Conservation (phyloP, 441 rosid species). For the Dalechampia spathulata region DNA sequence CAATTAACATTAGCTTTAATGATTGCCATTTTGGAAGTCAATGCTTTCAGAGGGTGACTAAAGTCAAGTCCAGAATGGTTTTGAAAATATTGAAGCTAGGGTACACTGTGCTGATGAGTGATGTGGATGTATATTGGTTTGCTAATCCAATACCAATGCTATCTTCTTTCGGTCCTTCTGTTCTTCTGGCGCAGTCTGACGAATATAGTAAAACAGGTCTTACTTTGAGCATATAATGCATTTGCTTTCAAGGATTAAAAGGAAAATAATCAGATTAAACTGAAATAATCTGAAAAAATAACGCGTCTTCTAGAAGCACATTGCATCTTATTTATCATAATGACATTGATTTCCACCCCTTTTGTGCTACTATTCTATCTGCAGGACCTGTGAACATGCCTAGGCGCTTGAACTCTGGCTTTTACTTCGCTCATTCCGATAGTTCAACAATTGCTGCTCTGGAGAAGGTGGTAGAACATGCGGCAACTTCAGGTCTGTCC, state of each 20-base stretch:
- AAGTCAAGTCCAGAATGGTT: slow-evolving; percentile 88
- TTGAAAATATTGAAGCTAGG: slow-evolving; percentile 78
- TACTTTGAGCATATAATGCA: slow-evolving; percentile 6
- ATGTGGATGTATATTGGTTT: slow-evolving; percentile 91
- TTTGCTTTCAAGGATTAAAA: neutral
- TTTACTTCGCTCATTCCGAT: slow-evolving; percentile 71
- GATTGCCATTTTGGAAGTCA: slow-evolving; percentile 91
- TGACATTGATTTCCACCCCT: neutral
- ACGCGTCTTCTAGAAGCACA: no score
- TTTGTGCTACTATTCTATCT: slow-evolving; percentile 13
- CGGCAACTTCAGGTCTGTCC: slow-evolving; percentile 61
- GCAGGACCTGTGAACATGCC: slow-evolving; percentile 84
- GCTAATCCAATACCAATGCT: slow-evolving; percentile 65
- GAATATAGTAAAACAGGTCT: slow-evolving; percentile 75
- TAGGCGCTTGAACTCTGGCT: slow-evolving; percentile 88
- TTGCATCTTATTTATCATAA: neutral
- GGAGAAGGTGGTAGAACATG: slow-evolving; percentile 87
- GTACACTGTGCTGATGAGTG: slow-evolving; percentile 78
- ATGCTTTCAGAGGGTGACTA: slow-evolving; percentile 90
- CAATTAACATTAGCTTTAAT: slow-evolving; percentile 71
- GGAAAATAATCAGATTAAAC: slow-evolving; percentile 1
- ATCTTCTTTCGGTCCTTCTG: slow-evolving; percentile 59
- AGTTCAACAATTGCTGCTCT: slow-evolving; percentile 56
- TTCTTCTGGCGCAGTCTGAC: slow-evolving; percentile 81
- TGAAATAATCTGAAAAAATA: slow-evolving; percentile 3